A percentile compares a stretch with the other conserved stretches of the same genome.
phyloP scores from a whole-genome alignment of 2,329 filamentous ascomycete species.

The Penicillium sp. region DNA sequence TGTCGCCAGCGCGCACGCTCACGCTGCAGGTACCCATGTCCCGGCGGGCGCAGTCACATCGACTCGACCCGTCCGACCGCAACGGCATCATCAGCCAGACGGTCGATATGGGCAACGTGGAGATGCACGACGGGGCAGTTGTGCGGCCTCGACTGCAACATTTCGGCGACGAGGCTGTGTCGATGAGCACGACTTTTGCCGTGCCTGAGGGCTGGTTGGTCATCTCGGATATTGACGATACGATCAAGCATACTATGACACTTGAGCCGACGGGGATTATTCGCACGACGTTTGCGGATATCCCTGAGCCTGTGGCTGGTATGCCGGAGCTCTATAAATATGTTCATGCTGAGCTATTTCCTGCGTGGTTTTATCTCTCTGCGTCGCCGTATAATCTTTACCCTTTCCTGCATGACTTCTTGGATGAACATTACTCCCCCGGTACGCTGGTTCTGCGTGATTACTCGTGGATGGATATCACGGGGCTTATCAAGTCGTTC shows the following conservation, averaged over 20 bases:
- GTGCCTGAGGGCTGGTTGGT: constrained; percentile 77
- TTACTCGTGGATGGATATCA: constrained; percentile 78
- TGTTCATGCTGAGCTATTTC: constrained; percentile 57
- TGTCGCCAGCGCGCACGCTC: constrained; percentile 67
- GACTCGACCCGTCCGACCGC: constrained; percentile 66
- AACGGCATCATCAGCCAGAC: constrained; percentile 70
- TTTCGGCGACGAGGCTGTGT: constrained; percentile 39
- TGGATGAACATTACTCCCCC: constrained; percentile 65
- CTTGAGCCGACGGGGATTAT: constrained; percentile 77
- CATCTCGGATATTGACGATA: constrained; percentile 90
- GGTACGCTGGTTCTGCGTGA: constrained; percentile 84
- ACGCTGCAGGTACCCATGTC: constrained; percentile 61
- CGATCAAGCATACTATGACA: constrained; percentile 87
- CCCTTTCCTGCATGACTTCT: constrained; percentile 75
- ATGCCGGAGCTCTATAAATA: constrained; percentile 82
- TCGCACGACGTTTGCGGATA: constrained; percentile 75
- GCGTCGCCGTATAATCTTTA: constrained; percentile 95
- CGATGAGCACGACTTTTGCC: constrained; percentile 71
- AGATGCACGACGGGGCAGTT: constrained; percentile 49
- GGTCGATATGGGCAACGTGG: constrained; percentile 50
- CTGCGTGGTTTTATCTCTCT: constrained; percentile 89
- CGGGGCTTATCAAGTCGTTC: constrained; percentile 73
- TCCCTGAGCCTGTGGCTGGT: constrained; percentile 66
- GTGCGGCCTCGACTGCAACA: constrained; percentile 36
- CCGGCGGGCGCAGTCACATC: constrained; percentile 42